Percentiles rank a stretch among this genome's conserved stretches.
Conservation (phyloP, 495 filamentous ascomycete genomes). For the Lepidopterella palustris region DNA sequence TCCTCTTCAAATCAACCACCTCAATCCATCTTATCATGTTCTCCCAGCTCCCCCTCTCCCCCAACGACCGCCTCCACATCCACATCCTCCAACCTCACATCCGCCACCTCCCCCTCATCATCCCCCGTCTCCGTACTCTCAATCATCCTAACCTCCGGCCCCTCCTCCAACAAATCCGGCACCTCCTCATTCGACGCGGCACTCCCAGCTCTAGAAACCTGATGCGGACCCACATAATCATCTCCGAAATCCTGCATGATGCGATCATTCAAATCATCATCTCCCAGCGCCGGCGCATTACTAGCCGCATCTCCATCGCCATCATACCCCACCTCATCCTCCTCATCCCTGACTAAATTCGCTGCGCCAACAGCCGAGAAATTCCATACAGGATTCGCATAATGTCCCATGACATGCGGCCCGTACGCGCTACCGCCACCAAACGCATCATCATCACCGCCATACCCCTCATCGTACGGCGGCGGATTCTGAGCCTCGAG, state of each 20-base stretch:
- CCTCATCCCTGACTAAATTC: not conserved
- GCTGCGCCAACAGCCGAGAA: slow-evolving; percentile 3
- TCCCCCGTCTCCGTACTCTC: not conserved
- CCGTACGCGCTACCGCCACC: not conserved
- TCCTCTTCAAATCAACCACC: not conserved
- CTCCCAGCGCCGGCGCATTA: slow-evolving; percentile 19
- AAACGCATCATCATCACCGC: not conserved
- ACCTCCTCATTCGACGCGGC: slow-evolving; percentile 12
- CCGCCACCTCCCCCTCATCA: not conserved
- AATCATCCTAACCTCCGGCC: slow-evolving; percentile 1
- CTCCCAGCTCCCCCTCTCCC: too few relatives aligned
- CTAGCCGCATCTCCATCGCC: slow-evolving; percentile 11
- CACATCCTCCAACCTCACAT: not conserved
- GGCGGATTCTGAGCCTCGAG: not conserved
- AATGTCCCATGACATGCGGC: not conserved
- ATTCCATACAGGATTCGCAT: not conserved
- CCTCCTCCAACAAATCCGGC: slow-evolving; percentile 5
- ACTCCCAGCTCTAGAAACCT: too few relatives aligned
- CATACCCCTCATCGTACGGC: slow-evolving; percentile 12
- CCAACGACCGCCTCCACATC: too few relatives aligned
- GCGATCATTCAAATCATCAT: slow-evolving; percentile 2
- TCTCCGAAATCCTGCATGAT: slow-evolving; percentile 26
- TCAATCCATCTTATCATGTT: too few relatives aligned
- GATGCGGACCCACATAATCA: slow-evolving; percentile 5
- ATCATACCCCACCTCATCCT: slow-evolving; percentile 3